These are phyloP conservation scores for Gilbertella persicaria DNA, from an alignment of 371 early-diverging fungal species.

Conservation along the genomic window DNA sequence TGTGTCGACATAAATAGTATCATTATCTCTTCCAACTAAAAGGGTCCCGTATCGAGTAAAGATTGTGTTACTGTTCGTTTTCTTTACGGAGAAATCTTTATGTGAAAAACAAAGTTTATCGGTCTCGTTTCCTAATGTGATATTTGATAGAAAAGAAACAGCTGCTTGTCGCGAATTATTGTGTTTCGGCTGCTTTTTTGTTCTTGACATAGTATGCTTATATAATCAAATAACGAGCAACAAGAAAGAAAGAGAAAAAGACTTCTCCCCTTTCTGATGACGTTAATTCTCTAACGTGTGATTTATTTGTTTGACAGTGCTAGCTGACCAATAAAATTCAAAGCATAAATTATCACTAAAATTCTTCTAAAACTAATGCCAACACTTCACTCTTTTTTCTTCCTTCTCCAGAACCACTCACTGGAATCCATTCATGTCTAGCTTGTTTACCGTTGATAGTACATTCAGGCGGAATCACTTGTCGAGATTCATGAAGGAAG, in stretches of 20 bases:
- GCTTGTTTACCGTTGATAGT: constrained; percentile 27
- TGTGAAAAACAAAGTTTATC: too few relatives aligned
- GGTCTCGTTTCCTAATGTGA: constrained; percentile 44
- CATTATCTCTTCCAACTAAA: neutral
- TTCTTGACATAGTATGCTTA: constrained; percentile 41
- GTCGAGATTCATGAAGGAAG: constrained; percentile 16
- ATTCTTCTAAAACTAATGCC: constrained; percentile 20
- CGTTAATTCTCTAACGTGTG: too few relatives aligned
- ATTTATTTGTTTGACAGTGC: too few relatives aligned
- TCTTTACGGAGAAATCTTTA: constrained; percentile 4
- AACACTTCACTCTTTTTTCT: constrained; percentile 24
- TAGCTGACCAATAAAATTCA: too few relatives aligned
- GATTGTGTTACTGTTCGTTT: neutral
- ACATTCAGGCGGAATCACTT: constrained; percentile 15
- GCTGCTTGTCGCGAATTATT: constrained; percentile 48
- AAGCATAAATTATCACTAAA: too few relatives aligned
- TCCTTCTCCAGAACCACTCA: constrained; percentile 29
- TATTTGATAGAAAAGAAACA: constrained; percentile 43
- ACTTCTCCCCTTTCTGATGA: too few relatives aligned
- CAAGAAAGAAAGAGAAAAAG: neutral
- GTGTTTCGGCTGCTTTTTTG: constrained; percentile 48
- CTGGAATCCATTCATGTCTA: constrained; percentile 26
- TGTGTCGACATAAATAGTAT: neutral
- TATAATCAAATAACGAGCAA: neutral
- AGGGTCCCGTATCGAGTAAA: constrained; percentile 10